Evolutionary conservation across 1,139 yeast species (phyloP).

Genomic region (Kodamaea sp.): DNA sequence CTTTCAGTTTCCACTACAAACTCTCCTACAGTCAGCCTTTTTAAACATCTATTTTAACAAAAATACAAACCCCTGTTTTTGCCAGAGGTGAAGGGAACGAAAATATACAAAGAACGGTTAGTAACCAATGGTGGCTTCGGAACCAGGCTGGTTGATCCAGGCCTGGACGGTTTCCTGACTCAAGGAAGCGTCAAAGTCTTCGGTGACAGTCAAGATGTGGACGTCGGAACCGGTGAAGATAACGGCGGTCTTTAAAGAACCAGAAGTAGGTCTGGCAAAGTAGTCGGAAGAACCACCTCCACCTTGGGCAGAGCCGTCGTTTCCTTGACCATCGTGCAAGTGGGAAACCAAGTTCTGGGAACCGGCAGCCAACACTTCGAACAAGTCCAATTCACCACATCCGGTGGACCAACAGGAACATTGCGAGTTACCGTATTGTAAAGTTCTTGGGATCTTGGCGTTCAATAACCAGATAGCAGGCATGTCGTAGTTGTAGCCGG

Average conservation of each 20-base stretch:
- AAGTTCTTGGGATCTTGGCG: slow-evolving; percentile 77
- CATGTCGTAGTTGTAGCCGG: slow-evolving; percentile 53
- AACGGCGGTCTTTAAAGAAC: slow-evolving; percentile 87
- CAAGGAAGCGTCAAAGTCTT: slow-evolving; percentile 56
- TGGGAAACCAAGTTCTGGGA: slow-evolving; percentile 75
- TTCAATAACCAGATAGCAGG: slow-evolving; percentile 81
- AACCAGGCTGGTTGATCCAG: slow-evolving; percentile 58
- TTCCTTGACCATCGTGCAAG: slow-evolving; percentile 85
- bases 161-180: slow-evolving; percentile 50
- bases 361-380: slow-evolving; percentile 71
- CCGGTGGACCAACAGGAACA: slow-evolving; percentile 81
- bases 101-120: slow-evolving; percentile 1
- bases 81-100: slow-evolving; percentile 1
- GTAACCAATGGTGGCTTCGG: slow-evolving; percentile 35
- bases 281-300: slow-evolving; percentile 92
- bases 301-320: slow-evolving; percentile 47
- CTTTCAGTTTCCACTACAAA: no score
- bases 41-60: slow-evolving; percentile 2
- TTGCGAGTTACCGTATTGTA: slow-evolving; percentile 62
- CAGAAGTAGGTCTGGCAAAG: slow-evolving; percentile 77
- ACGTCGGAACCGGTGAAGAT: slow-evolving; percentile 59
- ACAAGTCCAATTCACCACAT: slow-evolving; percentile 82
- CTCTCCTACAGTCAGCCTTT: no score
- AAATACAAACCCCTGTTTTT: not conserved
- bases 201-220: slow-evolving; percentile 61